These are phyloP conservation scores for Camelina hispida DNA, from an alignment of 345 rosid species.

Conservation along the genomic window DNA sequence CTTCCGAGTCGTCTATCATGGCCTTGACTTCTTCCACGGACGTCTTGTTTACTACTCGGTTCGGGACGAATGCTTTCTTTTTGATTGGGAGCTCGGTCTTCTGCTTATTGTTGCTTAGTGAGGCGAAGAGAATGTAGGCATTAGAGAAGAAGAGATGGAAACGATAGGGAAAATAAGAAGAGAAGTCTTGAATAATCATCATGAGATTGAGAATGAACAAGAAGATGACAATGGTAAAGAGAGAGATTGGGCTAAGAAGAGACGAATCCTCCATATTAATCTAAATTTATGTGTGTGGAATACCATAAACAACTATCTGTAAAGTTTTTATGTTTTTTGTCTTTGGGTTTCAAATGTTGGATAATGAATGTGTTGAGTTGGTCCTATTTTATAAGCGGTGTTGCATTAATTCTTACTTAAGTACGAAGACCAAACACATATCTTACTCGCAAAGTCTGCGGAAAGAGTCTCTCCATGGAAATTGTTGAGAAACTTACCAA, in stretches of 20 bases:
- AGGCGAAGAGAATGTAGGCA: conserved; percentile 20
- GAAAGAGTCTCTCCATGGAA: conserved; percentile 29
- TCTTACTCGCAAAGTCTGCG: conserved; percentile 35
- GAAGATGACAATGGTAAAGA: conserved; percentile 37
- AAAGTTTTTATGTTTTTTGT: neutral
- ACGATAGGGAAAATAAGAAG: conserved; percentile 33
- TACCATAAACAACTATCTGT: conserved; percentile 30
- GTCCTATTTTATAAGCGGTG: conserved; percentile 33
- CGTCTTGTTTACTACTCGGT: conserved; percentile 23
- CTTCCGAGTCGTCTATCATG: conserved; percentile 47
- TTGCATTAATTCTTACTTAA: neutral
- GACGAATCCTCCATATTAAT: conserved; percentile 42
- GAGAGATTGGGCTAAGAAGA: conserved; percentile 42
- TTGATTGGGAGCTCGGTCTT: neutral
- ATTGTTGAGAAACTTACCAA: conserved; percentile 40
- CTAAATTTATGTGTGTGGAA: conserved; percentile 35
- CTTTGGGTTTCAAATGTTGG: conserved; percentile 23
- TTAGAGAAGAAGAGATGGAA: conserved; percentile 32
- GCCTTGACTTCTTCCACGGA: conserved; percentile 45
- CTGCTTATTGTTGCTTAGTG: conserved; percentile 25
- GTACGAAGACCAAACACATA: conserved; percentile 37
- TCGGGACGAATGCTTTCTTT: conserved; percentile 2
- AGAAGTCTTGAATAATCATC: conserved; percentile 42
- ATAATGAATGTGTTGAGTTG: conserved; percentile 21
- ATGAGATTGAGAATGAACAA: conserved; percentile 37